Percentiles rank a stretch among this genome's conserved stretches.
These are phyloP conservation scores for Claviceps monticola DNA, from an alignment of 2,329 filamentous ascomycete genomes.

Conservation along the genomic window DNA sequence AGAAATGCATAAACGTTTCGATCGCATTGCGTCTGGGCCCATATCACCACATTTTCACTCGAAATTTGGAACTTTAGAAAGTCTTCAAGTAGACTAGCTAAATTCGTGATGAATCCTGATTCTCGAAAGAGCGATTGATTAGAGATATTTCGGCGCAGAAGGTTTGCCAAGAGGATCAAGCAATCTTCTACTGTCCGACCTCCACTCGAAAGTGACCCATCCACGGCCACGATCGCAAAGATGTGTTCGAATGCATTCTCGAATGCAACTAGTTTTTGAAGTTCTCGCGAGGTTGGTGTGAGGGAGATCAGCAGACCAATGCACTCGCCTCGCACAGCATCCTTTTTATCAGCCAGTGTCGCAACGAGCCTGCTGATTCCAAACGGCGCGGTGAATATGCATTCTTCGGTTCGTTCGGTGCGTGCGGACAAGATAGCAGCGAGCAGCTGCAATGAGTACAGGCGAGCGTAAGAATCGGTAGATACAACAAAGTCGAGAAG, in stretches of 20 bases:
- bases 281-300: slow-evolving; percentile 71
- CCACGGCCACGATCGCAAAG: slow-evolving; percentile 67
- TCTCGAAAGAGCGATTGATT: slow-evolving; percentile 94
- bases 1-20: slow-evolving; percentile 87
- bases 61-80: slow-evolving; percentile 39
- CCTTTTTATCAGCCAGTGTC: slow-evolving; percentile 69
- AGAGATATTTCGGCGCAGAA: slow-evolving; percentile 72
- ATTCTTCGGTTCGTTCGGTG: slow-evolving; percentile 87
- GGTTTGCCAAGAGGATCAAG: slow-evolving; percentile 76
- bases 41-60: slow-evolving; percentile 49
- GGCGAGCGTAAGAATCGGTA: slow-evolving; percentile 74
- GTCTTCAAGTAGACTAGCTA: slow-evolving; percentile 55
- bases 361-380: slow-evolving; percentile 79
- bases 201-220: slow-evolving; percentile 71
- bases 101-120: slow-evolving; percentile 63
- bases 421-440: slow-evolving; percentile 73
- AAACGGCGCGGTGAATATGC: slow-evolving; percentile 75
- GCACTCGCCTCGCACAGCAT: slow-evolving; percentile 78
- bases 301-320: slow-evolving; percentile 78
- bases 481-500: slow-evolving; percentile 82
- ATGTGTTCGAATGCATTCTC: slow-evolving; percentile 84
- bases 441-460: slow-evolving; percentile 84
- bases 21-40: slow-evolving; percentile 65
- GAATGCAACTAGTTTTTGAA: slow-evolving; percentile 92
- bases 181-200: slow-evolving; percentile 87